Base-by-base conservation (phyloP, 768 basidiomycete genomes). In the Lactifluus hygrophoroides region DNA sequence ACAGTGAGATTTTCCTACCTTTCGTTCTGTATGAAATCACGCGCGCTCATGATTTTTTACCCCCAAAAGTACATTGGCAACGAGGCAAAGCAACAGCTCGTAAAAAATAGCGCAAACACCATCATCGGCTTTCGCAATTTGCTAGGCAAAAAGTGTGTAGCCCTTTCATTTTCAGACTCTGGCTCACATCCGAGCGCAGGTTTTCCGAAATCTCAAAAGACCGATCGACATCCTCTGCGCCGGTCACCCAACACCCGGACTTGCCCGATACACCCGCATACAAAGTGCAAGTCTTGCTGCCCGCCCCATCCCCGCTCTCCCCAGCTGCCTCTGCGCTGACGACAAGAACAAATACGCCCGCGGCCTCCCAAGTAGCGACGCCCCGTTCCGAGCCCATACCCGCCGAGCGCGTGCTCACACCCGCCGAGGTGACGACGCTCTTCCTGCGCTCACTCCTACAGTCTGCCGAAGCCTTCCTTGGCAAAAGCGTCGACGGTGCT, bases 41-140 rank as follows among this genome's bases (percentile, higher is more conserved):
- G 23, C 51, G 14, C 63, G 49, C 38, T 47, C 43, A 21, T 50
- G 54, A 62, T 54, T 37, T 47, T 27, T 46, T 3, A 14, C 19
- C 7, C 23, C 13, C 9, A 13, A 38, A 69, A 96, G 94, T 97
- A 98, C 75, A 89, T 95, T 51, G 96, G 96, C 60, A 94, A 90
- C 72, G 89, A 92, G 68, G 95, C 94, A 40, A 91, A 86, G 68
- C 86, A 83, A 3, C 96, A 98, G 69, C 85, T 97, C 38, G 90
- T 98, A 14, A 96, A 96, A 74, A 98, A 99, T 71, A 75, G 88
- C 0, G 78, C 85, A 66, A 98, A 99, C 70, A 95, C 94, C 17
- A 94, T 98, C 66, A 84, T 83, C n/a, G 90, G 88, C 1, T 98
- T 98, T 78, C 80, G 94, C 25, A 93, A 96, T 69, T 76, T 97